Conservation (phyloP, 371 early-diverging fungal genomes). For the Rhizopus sp. region DNA sequence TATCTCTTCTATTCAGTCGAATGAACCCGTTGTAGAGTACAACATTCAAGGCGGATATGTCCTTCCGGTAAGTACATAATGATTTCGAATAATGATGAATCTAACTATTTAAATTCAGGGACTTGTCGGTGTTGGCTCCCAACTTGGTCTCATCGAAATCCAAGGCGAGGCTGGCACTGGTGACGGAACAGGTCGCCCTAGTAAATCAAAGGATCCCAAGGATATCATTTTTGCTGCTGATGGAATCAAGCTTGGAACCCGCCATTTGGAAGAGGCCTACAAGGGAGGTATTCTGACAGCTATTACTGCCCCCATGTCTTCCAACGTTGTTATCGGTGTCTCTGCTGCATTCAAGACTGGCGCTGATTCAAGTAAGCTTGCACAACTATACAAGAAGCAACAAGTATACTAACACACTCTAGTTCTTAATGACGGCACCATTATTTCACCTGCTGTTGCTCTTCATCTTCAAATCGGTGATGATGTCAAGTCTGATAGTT, state of each 20-base stretch:
- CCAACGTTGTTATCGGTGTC: slow-evolving; percentile 47
- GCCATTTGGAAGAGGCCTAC: slow-evolving; percentile 57
- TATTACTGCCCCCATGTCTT: slow-evolving; percentile 48
- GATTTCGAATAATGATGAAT: no score
- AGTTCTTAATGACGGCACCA: slow-evolving; percentile 27
- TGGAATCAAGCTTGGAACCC: slow-evolving; percentile 56
- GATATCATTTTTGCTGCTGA: slow-evolving; percentile 48
- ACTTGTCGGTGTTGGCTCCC: slow-evolving; percentile 49
- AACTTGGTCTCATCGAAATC: slow-evolving; percentile 59
- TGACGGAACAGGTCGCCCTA: slow-evolving; percentile 40
- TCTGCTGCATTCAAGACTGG: slow-evolving; percentile 56
- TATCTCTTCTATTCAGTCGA: slow-evolving; percentile 8
- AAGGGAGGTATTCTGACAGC: slow-evolving; percentile 57
- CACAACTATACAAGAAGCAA: background rate
- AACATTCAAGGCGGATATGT: slow-evolving; percentile 45
- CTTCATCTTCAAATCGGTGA: slow-evolving; percentile 67
- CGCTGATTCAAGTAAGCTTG: slow-evolving; percentile 34
- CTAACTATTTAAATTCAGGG: slow-evolving; percentile 12
- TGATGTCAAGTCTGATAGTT: slow-evolving; percentile 38
- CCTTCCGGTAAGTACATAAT: slow-evolving; percentile 30
- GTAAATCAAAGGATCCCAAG: slow-evolving; percentile 23
- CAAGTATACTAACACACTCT: no score
- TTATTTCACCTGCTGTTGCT: slow-evolving; percentile 52
- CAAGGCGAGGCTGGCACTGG: slow-evolving; percentile 47
- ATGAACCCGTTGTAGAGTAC: slow-evolving; percentile 14